Evolutionary conservation across 805 yeast species (phyloP), one percentile per base, ranked within the genome.

Genomic region (Saccharomyces kudriavzevii): DNA sequence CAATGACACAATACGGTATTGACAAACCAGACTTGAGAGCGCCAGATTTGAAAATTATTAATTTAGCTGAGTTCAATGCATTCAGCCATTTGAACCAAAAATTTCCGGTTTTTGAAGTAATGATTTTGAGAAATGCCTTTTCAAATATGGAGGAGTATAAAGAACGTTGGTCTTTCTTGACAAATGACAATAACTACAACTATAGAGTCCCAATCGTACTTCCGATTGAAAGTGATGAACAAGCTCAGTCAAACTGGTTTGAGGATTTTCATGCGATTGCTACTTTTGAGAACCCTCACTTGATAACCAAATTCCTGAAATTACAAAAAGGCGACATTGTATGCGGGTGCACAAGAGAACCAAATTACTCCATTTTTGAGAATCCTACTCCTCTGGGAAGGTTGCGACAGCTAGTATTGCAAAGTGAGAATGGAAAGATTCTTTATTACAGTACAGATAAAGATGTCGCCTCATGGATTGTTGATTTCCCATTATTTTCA

Each of bases 351-450:
- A 87, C 87, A n/a, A 77, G 98, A 56, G 66, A 70, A 52, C 56
- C 61, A 9, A 80, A 86, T 1, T 63, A 66, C 13, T 54, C 81
- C 24, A 73, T 92, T 0, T 92, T 89, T 65, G 99, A 92, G 64
- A 92, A 89, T 63, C 98, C 98, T 22, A 94, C 98, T 0, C 98
- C 99, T 0, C 70, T 94, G 51, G 99, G 99, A 0, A 77, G 85
- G 52, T 78, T 88, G 58, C 77, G 99, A 54, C 96, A 90, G 64
- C 63, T 88, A 50, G 81, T 89, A 0, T 81, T 85, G 25, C 76
- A 77, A 45, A 60, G 61, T 1, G 64, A 71, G 28, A 78, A 82
- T 78, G 75, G 77, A 58, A 70, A 53, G 67, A 69, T 53, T 51
- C 58, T 49, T 17, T 56, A 61, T 57, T 47, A 50, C 13, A 54